Evolutionary conservation across 2,329 filamentous ascomycete species (phyloP), one percentile per base, ranked within the genome.

Genomic region (Sporothrix pseudoabietina): DNA sequence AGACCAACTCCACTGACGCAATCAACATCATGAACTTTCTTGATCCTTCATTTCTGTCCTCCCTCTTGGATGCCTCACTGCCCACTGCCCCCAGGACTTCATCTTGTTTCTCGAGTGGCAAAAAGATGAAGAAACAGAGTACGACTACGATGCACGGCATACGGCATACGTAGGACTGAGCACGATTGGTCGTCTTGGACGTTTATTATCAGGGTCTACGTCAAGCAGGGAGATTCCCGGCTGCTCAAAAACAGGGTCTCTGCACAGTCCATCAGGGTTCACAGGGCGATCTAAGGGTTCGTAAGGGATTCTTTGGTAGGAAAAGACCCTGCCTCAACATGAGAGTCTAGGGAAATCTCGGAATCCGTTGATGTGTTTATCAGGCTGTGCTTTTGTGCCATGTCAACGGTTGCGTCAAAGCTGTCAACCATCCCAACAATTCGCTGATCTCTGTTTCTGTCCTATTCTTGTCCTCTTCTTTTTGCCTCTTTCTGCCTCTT

Each of bases 1-100:
- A 35, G 30, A 19, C 10, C n/a, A 14, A 19, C 39, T 30, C 9
- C 10, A 44, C 7, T n/a, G 10, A 65, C 39, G 16, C 22, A 66
- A 41, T 66, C 30, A 19, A 30, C 39, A 66, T 47, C 22, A 44
- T 66, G n/a, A 47, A 66, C 39, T 30, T 66, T 61, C 32, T 66
- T 22, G 22, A 16, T n/a, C 61, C 39, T 65, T 65, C 61, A 26
- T 2, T 65, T 19, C 14, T 44, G 35, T 49, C 44, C 44, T 6
- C 14, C 44, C 44, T 4, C 14, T 19, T 49, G 14, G 44, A 49
- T 12, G 41, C 41, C 3, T 47, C 26, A 35, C 4, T 35, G 4
- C 35, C 35, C 35, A 35, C 35, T 49, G 52, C 26, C 22, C 22
- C 52, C 22, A 14, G 52, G 52, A 55, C 30, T 14, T 30, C 52